Percentiles rank a stretch among this genome's conserved stretches.
These are phyloP conservation scores for Xylaria sp. DNA, from an alignment of 2,329 filamentous ascomycete species.

Conservation along the genomic window DNA sequence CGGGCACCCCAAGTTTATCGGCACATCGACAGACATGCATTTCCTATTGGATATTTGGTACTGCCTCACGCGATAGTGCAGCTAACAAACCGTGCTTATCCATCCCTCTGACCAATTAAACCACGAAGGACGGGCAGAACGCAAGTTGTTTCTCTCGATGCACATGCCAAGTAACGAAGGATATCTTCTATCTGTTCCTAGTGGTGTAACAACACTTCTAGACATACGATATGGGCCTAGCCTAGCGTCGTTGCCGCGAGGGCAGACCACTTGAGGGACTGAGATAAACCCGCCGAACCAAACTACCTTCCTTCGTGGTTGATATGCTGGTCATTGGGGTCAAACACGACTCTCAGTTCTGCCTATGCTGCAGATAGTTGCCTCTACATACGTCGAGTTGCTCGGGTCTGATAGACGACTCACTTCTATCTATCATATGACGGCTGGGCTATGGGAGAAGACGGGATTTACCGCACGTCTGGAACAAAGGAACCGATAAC, in stretches of 20 bases:
- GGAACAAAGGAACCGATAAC: neutral
- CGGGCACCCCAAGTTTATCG: neutral
- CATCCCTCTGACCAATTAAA: neutral
- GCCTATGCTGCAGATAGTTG: neutral
- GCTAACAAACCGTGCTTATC: neutral
- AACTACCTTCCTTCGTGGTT: neutral
- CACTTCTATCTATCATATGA: neutral
- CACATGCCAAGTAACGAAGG: neutral
- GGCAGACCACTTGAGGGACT: conserved; percentile 15
- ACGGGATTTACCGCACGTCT: neutral
- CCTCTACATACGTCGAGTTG: neutral
- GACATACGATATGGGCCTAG: neutral
- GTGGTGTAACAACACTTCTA: too few relatives aligned
- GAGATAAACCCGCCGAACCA: neutral
- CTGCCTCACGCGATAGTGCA: neutral
- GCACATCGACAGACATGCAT: neutral
- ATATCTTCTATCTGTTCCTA: neutral
- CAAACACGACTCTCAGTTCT: neutral
- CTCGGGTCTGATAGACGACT: neutral
- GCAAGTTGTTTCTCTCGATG: neutral
- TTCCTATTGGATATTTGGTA: neutral
- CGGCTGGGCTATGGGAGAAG: neutral
- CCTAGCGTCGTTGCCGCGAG: neutral
- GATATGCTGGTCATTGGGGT: neutral
- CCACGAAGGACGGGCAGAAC: neutral